Evolutionary conservation across 495 filamentous ascomycete genomes (phyloP).

Genomic region (Halenospora varia): DNA sequence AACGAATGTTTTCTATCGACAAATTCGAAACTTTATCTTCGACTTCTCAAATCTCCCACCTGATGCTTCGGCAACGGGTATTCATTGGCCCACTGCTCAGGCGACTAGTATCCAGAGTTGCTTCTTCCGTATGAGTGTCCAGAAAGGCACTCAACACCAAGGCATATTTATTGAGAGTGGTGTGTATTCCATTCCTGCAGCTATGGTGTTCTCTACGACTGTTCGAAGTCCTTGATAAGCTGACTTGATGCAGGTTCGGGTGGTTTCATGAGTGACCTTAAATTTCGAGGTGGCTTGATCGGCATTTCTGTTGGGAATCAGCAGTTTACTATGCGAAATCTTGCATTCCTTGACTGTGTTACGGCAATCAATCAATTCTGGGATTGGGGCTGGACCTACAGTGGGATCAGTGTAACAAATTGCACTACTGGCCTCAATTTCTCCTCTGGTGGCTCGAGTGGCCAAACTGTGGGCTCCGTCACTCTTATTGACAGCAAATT

Average conservation of each 20-base stretch:
- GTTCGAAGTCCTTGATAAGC: not conserved
- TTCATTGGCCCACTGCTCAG: conserved; percentile 82
- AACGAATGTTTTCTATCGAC: conserved; percentile 77
- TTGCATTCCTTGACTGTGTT: conserved; percentile 47
- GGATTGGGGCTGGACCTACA: conserved; percentile 44
- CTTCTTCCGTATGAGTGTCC: conserved; percentile 65
- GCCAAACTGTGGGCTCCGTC: conserved; percentile 55
- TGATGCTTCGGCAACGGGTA: conserved; percentile 31
- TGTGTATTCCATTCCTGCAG: conserved; percentile 28
- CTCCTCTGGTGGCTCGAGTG: conserved; percentile 38
- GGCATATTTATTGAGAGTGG: conserved; percentile 76
- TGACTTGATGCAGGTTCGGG: conserved; percentile 60
- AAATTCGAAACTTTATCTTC: conserved; percentile 73
- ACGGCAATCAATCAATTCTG: conserved; percentile 51
- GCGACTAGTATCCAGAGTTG: conserved; percentile 77
- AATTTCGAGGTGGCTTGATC: conserved; percentile 66
- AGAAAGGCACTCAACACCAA: conserved; percentile 50
- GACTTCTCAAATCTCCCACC: conserved; percentile 61
- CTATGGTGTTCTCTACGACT: too few relatives aligned
- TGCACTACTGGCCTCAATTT: conserved; percentile 63
- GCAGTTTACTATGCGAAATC: conserved; percentile 47
- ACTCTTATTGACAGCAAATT: conserved; percentile 63
- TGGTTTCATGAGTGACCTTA: conserved; percentile 60
- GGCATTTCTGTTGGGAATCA: conserved; percentile 71
- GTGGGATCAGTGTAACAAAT: conserved; percentile 57